These are phyloP conservation scores for Trypethelium eluteriae DNA, from an alignment of 495 filamentous ascomycete genomes.

Conservation along the genomic window DNA sequence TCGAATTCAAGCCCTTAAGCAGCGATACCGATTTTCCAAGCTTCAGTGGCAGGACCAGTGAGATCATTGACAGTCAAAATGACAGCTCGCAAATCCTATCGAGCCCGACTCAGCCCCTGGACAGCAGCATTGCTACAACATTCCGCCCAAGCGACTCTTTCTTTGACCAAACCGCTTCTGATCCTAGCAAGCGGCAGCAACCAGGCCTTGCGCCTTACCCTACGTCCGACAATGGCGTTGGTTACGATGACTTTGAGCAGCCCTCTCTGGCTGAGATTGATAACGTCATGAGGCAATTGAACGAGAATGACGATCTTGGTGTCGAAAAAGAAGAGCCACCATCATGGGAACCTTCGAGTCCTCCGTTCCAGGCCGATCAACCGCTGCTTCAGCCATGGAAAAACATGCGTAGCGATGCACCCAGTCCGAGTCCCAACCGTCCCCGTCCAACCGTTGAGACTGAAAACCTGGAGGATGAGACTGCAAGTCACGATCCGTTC, in stretches of 20 bases:
- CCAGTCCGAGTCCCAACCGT: conserved; percentile 65
- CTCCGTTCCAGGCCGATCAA: conserved; percentile 24
- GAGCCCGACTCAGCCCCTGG: conserved; percentile 24
- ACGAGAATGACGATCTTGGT: conserved; percentile 61
- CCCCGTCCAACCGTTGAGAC: conserved; percentile 19
- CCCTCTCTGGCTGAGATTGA: conserved; percentile 75
- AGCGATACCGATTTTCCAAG: conserved; percentile 36
- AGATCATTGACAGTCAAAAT: conserved; percentile 37
- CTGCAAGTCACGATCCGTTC: conserved; percentile 36
- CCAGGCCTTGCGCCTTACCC: conserved; percentile 22
- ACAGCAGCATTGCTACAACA: conserved; percentile 29
- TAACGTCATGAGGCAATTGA: conserved; percentile 75
- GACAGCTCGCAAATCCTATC: conserved; percentile 18
- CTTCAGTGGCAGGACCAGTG: conserved; percentile 40
- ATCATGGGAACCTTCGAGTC: conserved; percentile 33
- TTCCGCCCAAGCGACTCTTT: conserved; percentile 34
- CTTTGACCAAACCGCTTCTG: conserved; percentile 26
- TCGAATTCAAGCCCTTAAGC: conserved; percentile 52
- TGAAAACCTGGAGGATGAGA: conserved; percentile 17
- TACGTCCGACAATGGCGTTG: conserved; percentile 15
- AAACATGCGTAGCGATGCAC: conserved; percentile 52
- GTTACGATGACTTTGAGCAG: conserved; percentile 30
- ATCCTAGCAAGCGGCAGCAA: conserved; percentile 23
- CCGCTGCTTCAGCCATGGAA: conserved; percentile 21
- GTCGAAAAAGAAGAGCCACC: conserved; percentile 46